These are phyloP conservation scores for Rhynchospora tenuis DNA, from an alignment of 176 grass and related monocot species.

Conservation along the genomic window DNA sequence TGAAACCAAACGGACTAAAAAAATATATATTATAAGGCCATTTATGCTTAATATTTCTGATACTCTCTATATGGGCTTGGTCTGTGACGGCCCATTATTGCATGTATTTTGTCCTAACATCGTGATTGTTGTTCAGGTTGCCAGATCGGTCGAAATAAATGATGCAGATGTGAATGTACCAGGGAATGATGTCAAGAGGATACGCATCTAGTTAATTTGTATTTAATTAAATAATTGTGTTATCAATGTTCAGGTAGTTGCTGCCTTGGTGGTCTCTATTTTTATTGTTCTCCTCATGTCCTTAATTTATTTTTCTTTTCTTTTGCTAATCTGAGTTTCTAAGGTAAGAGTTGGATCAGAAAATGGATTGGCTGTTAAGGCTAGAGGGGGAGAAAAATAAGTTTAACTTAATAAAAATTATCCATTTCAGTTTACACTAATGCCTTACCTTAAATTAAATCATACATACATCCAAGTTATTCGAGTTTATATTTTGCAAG, in stretches of 20 bases:
- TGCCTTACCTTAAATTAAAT: too few species aligned
- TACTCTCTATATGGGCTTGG: slow-evolving; percentile 8
- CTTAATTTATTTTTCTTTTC: neutral
- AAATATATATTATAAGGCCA: neutral
- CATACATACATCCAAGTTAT: neutral
- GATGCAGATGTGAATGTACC: slow-evolving; percentile 33
- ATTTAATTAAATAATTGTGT: neutral
- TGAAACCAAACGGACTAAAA: neutral
- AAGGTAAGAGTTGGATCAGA: neutral
- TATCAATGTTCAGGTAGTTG: neutral
- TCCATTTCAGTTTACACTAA: too few species aligned
- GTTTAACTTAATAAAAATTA: too few species aligned
- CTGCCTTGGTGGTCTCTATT: neutral
- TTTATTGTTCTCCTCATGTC: neutral
- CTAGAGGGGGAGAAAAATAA: neutral
- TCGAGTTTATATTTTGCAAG: neutral
- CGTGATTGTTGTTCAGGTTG: slow-evolving; percentile 14
- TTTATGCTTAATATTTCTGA: neutral
- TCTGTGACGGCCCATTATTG: neutral
- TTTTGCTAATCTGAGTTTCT: neutral
- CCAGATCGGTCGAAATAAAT: slow-evolving; percentile 2
- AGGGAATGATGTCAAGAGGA: slow-evolving; percentile 37
- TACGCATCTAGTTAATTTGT: slow-evolving; percentile 24
- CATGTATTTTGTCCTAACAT: neutral
- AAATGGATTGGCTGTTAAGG: neutral